These are phyloP conservation scores for Metschnikowia similis DNA, from an alignment of 805 yeast species.

Conservation along the genomic window DNA sequence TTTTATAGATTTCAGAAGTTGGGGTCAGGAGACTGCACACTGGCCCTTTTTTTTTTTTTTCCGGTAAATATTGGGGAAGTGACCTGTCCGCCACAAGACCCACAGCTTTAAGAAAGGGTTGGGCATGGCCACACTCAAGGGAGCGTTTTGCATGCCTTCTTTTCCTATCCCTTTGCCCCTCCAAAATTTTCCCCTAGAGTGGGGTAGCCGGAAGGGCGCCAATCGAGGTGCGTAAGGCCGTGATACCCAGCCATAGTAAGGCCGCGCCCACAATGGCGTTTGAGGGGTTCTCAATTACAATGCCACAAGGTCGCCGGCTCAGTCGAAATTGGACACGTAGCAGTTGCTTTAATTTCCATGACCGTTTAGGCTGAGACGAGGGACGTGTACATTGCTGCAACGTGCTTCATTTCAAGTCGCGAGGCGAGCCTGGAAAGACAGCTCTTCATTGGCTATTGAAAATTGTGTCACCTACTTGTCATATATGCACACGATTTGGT, in stretches of 20 bases:
- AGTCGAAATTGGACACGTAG: not conserved
- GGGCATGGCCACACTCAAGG: not conserved
- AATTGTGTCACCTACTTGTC: not conserved
- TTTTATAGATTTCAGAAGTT: constrained; percentile 12
- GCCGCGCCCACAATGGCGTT: not conserved
- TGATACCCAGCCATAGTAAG: not conserved
- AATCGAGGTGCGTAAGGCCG: constrained; percentile 1
- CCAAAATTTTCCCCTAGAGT: not conserved
- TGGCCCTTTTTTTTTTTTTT: constrained; percentile 5
- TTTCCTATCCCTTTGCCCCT: not conserved
- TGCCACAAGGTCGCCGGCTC: not conserved
- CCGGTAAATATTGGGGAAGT: constrained; percentile 5
- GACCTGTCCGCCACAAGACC: not conserved
- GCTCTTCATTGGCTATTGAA: not conserved
- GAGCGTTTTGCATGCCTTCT: not conserved
- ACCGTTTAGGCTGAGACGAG: not conserved
- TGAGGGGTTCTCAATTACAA: not conserved
- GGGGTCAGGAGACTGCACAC: constrained; percentile 15
- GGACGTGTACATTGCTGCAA: not conserved
- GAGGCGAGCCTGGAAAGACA: not conserved
- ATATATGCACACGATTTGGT: not conserved
- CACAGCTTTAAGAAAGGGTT: not conserved
- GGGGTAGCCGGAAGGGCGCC: not conserved
- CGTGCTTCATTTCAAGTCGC: not conserved
- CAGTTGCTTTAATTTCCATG: not conserved